Evolutionary conservation across 805 yeast species (phyloP).

Genomic region (Kodamaea fukazawae): DNA sequence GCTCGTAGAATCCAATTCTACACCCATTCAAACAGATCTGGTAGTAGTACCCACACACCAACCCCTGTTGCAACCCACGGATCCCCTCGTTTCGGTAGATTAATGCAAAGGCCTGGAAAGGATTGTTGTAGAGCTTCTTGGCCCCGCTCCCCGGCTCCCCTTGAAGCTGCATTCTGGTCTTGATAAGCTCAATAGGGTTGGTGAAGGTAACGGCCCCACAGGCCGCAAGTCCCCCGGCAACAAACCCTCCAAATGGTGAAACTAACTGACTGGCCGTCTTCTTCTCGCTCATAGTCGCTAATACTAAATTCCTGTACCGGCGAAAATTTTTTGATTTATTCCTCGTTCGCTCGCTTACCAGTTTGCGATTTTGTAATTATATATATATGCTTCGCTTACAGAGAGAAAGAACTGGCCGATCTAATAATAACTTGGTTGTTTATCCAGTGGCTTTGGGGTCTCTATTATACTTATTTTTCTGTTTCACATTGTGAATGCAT

Average conservation of each 20-base stretch:
- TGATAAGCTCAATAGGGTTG: conserved; percentile 91
- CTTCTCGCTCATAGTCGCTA: conserved; percentile 6
- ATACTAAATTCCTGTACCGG: conserved; percentile 9
- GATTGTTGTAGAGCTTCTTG: conserved; percentile 68
- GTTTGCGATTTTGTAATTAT: no score
- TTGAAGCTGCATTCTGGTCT: conserved; percentile 94
- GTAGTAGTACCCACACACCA: conserved; percentile 83
- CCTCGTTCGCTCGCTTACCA: no score
- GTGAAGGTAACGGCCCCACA: conserved; percentile 97
- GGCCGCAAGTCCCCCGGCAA: conserved; percentile 59
- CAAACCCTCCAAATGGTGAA: conserved; percentile 27
- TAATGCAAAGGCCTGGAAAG: conserved; percentile 74
- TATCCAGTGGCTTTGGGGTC: no score
- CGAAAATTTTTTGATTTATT: conserved; percentile 1
- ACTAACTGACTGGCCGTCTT: conserved; percentile 16
- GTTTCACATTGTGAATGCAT: no score
- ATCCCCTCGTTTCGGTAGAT: conserved; percentile 82
- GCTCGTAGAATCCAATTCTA: conserved; percentile 92
- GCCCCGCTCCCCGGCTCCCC: conserved; percentile 73
- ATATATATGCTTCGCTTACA: no score
- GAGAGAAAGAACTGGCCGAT: no score
- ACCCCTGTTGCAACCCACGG: conserved; percentile 84
- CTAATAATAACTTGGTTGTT: no score
- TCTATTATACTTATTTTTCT: no score
- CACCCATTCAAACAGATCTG: conserved; percentile 93